A percentile compares a stretch with the other conserved stretches of the same genome.
Evolutionary conservation across 169 alveolate species (phyloP).

Genomic region (Eimeria sp.): DNA sequence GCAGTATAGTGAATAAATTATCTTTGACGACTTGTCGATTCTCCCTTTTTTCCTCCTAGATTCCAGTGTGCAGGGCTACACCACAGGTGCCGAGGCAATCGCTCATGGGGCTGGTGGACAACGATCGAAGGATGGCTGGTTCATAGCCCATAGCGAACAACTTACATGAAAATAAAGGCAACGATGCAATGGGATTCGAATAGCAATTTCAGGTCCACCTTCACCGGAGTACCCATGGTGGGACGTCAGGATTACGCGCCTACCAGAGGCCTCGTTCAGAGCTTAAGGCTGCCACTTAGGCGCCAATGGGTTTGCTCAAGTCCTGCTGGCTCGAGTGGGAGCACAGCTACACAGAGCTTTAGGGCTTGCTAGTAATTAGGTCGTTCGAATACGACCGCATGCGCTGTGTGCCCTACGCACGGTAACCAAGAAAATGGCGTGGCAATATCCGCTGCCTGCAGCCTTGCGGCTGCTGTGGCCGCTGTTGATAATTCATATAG

Average conservation of each 20-base stretch:
- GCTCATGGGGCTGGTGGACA: constrained; percentile 18
- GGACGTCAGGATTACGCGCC: neutral
- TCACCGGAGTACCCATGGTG: neutral
- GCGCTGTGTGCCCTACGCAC: neutral
- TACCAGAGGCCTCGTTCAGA: neutral
- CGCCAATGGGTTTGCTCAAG: neutral
- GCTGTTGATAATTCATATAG: neutral
- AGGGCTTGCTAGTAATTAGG: neutral
- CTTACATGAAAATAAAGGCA: neutral
- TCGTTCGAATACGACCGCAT: neutral
- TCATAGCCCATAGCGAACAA: neutral
- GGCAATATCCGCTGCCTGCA: neutral
- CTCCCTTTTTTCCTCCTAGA: neutral
- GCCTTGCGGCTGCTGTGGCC: neutral
- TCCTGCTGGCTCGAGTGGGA: neutral
- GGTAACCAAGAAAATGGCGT: neutral
- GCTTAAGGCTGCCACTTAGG: neutral
- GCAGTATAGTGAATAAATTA: neutral
- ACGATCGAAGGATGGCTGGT: neutral
- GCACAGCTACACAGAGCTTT: neutral
- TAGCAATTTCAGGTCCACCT: neutral
- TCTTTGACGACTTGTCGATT: neutral
- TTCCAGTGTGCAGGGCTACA: neutral
- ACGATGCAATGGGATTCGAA: neutral
- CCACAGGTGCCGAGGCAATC: neutral